Percentiles rank a stretch among this genome's conserved stretches.
phyloP scores from a whole-genome alignment of 306 rosid species.

The Glycyrrhiza uralensis region DNA sequence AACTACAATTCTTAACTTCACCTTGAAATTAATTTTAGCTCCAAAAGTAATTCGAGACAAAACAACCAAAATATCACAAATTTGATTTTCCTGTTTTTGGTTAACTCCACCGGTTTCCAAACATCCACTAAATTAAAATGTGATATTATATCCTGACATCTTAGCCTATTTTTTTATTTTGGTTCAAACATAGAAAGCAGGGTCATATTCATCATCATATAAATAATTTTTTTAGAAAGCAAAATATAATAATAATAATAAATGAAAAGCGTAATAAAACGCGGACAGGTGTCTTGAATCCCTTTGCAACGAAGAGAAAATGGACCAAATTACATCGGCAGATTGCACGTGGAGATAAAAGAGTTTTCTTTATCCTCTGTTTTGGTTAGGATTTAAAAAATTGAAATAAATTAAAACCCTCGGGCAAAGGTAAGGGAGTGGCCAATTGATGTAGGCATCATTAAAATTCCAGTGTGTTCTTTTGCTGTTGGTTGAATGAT shows the following conservation, averaged over 20 bases:
- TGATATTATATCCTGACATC: neutral
- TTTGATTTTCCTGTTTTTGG: too few relatives aligned
- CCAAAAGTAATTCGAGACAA: too few relatives aligned
- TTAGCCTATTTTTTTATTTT: neutral
- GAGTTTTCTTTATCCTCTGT: neutral
- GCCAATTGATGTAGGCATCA: neutral
- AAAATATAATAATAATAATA: neutral
- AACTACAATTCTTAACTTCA: too few relatives aligned
- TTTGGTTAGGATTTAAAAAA: neutral
- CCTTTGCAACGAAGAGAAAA: neutral
- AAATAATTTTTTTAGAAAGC: neutral
- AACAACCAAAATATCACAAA: too few relatives aligned
- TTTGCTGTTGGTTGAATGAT: slow-evolving; percentile 20
- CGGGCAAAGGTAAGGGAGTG: neutral
- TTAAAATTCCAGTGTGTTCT: slow-evolving; percentile 1
- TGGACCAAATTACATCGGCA: neutral
- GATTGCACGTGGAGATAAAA: slow-evolving; percentile 41
- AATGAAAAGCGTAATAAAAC: slow-evolving; percentile 23
- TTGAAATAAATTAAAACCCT: neutral
- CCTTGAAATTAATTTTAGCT: too few relatives aligned
- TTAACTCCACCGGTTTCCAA: too few relatives aligned
- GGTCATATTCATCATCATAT: slow-evolving; percentile 16
- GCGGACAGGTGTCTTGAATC: slow-evolving; percentile 38
- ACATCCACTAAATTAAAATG: too few relatives aligned
- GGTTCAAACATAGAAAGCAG: neutral